Conservation (phyloP, 352 stramenopile genomes). For the Phytophthora tubulina region DNA sequence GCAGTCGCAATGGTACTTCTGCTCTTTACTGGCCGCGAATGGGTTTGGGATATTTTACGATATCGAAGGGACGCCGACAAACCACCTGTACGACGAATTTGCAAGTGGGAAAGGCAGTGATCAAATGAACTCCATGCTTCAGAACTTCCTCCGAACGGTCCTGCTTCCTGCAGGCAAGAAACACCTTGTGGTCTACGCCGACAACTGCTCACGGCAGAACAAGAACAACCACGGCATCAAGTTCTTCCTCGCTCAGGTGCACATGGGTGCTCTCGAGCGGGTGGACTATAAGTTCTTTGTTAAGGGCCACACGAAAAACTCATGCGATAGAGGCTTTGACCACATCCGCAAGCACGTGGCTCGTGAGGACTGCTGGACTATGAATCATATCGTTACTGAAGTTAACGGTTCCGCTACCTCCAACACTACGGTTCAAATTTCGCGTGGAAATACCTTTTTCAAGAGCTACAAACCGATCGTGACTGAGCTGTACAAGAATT, state of each 20-base stretch:
- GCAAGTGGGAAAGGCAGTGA: conserved; percentile 6
- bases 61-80: conserved; percentile 12
- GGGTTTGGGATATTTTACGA: conserved; percentile 24
- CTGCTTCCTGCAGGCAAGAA: no score
- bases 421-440: no score
- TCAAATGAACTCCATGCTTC: background rate
- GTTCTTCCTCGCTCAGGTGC: conserved; percentile 22
- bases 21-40: conserved; percentile 21
- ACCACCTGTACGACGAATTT: conserved; percentile 15
- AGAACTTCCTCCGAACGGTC: no score
- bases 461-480: no score
- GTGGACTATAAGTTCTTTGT: conserved; percentile 5
- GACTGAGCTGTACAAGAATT: conserved; percentile 15
- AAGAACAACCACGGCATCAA: conserved; percentile 35
- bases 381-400: conserved; percentile 15
- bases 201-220: conserved; percentile 10
- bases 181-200: no score
- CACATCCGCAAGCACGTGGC: conserved; percentile 22
- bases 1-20: conserved; percentile 36
- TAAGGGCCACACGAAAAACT: conserved; percentile 22
- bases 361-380: conserved; percentile 14
- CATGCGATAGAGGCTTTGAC: conserved; percentile 15
- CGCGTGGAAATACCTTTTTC: no score
- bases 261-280: conserved; percentile 1
- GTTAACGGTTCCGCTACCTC: background rate